Percentiles rank a stretch among this genome's conserved stretches.
Evolutionary conservation across 805 yeast genomes (phyloP).

Genomic region (Cyberlindnera misumaiensis): DNA sequence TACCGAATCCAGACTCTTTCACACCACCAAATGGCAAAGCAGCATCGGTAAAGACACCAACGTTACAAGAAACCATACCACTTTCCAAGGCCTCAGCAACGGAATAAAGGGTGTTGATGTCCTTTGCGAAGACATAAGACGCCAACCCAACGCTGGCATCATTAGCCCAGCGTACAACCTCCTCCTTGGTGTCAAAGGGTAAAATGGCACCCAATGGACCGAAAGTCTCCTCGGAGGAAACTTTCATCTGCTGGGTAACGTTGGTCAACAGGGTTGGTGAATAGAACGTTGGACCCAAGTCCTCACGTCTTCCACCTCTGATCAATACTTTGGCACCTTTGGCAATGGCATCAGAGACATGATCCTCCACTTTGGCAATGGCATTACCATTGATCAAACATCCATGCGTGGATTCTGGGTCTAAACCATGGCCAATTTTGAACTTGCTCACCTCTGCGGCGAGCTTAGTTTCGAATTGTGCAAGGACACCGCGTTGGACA

Average conservation of each 20-base stretch:
- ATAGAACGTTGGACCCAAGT: constrained; percentile 44
- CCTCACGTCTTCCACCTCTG: constrained; percentile 46
- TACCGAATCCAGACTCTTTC: constrained; percentile 62
- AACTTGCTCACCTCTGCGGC: constrained; percentile 39
- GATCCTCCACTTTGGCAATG: constrained; percentile 47
- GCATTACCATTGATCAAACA: constrained; percentile 47
- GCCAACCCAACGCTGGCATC: constrained; percentile 53
- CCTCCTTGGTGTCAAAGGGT: constrained; percentile 46
- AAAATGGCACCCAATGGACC: constrained; percentile 59
- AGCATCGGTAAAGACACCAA: constrained; percentile 50
- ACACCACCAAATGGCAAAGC: constrained; percentile 59
- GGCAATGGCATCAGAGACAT: constrained; percentile 44
- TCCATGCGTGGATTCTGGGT: constrained; percentile 45
- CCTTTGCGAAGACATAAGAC: constrained; percentile 49
- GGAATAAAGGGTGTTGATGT: constrained; percentile 41
- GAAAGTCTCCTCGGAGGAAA: constrained; percentile 52
- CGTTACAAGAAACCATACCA: constrained; percentile 63
- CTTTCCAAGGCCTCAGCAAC: constrained; percentile 51
- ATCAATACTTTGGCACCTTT: constrained; percentile 48
- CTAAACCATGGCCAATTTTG: constrained; percentile 52
- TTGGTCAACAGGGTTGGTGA: constrained; percentile 48
- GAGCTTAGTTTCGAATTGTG: constrained; percentile 38
- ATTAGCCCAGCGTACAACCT: constrained; percentile 48
- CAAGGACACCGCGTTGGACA: constrained; percentile 45
- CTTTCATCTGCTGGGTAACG: constrained; percentile 44